Evolutionary conservation across 169 alveolate genomes (phyloP), one percentile per base, ranked within the genome.

Genomic region (Eimeria praecox): DNA sequence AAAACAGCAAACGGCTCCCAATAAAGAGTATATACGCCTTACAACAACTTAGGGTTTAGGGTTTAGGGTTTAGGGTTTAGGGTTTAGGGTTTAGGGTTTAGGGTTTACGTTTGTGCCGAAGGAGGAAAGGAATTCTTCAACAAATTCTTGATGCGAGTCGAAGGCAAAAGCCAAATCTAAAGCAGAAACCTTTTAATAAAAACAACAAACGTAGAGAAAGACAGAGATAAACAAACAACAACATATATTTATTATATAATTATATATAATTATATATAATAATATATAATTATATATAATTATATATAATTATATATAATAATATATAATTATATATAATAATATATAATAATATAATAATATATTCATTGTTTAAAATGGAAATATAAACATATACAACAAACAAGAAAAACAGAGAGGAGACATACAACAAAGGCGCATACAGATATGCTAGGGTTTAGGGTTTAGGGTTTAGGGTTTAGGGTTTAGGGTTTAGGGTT

Each of bases 81-180:
- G 80, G 80, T 10, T 75, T 75, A 38, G 59, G 86, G 86, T 33
- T 75, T 75, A 38, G 59, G 86, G 86, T 33, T 78, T 78, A 3
- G 35, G 62, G 88, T 40, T 40, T 78, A 42, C 66, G 20, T 56
- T 18, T 5, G 24, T 56, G 66, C 66, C 66, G 24, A 56, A 56
- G 8, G 66, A 18, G 24, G 66, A 56, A 2, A 56, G 10, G 24
- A 56, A 56, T 56, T 80, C 44, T 27, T 33, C 71, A 44, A 33
- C 52, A 22, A 80, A 46, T 42, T 49, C 90, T 42, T 33, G 52
- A 35, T 42, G 42, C 40, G 44, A 40, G 12, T 35, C 38, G 12
- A 52, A 52, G 49, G 52, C 49, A 33, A 42, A 30, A 56, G 78
- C 40, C 35, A 35, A 75, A 46, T 24, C 71, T 27, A n/a, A 24